Evolutionary conservation across 2,329 filamentous ascomycete species (phyloP).

Genomic region (Colletotrichum tropicicola): DNA sequence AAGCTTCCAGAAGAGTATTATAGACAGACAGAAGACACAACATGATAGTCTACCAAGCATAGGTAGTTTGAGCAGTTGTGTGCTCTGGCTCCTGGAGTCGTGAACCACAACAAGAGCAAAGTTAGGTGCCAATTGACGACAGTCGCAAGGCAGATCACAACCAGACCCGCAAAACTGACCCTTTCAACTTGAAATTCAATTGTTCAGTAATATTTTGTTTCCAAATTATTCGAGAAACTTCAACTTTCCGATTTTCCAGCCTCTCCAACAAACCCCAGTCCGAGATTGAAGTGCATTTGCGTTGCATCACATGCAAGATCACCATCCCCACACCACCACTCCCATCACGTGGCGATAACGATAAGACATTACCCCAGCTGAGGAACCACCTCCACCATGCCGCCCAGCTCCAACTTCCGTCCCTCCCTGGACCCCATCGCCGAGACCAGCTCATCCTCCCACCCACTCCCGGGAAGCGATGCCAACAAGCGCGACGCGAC

Average conservation of each 20-base stretch:
- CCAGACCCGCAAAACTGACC: too few relatives aligned
- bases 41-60: too few relatives aligned
- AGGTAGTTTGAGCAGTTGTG: too few relatives aligned
- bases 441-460: slow-evolving; percentile 9
- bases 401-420: slow-evolving; percentile 17
- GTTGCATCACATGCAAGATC: slow-evolving; percentile 26
- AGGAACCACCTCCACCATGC: slow-evolving; percentile 24
- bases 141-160: too few relatives aligned
- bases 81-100: too few relatives aligned
- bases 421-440: slow-evolving; percentile 17
- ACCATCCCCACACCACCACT: not conserved
- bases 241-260: not conserved
- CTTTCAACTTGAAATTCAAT: too few relatives aligned
- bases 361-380: slow-evolving; percentile 18
- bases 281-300: not conserved
- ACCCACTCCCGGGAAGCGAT: slow-evolving; percentile 12
- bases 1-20: too few relatives aligned
- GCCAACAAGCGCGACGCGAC: slow-evolving; percentile 16
- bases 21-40: too few relatives aligned
- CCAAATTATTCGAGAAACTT: not conserved
- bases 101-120: too few relatives aligned
- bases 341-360: slow-evolving; percentile 30
- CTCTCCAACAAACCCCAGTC: not conserved
- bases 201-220: too few relatives aligned
- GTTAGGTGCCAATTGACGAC: too few relatives aligned